Conservation (phyloP, 768 basidiomycete species). For the Trametes cingulata region DNA sequence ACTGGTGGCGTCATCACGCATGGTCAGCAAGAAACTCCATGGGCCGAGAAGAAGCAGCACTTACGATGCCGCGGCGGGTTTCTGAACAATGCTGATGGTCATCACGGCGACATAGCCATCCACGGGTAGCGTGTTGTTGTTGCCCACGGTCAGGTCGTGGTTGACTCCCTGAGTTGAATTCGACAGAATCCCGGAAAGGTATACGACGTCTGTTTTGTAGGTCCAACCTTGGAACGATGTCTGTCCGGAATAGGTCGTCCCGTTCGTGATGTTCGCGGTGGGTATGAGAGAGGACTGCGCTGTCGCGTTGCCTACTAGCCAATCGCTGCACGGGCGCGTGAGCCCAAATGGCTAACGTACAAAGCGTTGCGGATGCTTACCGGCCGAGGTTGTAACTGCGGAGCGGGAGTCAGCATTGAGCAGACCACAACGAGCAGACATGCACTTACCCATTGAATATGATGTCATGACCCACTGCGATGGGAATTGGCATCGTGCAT, state of each 20-base stretch:
- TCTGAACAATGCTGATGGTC: slow-evolving; percentile 61
- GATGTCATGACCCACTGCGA: slow-evolving; percentile 66
- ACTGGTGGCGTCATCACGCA: background rate
- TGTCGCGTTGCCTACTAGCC: slow-evolving; percentile 84
- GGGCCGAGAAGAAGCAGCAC: slow-evolving; percentile 3
- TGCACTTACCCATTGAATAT: slow-evolving; percentile 60
- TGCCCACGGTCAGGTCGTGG: slow-evolving; percentile 56
- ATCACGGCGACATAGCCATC: slow-evolving; percentile 86
- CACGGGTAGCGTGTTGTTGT: slow-evolving; percentile 55
- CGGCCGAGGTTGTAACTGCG: slow-evolving; percentile 75
- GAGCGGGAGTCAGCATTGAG: background rate
- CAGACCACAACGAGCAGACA: background rate
- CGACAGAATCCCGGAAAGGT: slow-evolving; percentile 67
- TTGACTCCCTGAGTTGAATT: slow-evolving; percentile 73
- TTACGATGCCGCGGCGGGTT: slow-evolving; percentile 32
- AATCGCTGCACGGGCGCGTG: slow-evolving; percentile 52
- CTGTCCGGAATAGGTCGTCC: slow-evolving; percentile 59
- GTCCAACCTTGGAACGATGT: slow-evolving; percentile 68
- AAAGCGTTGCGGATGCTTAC: slow-evolving; percentile 34
- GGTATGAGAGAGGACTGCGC: slow-evolving; percentile 42
- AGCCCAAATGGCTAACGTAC: background rate
- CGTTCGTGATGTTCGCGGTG: slow-evolving; percentile 52
- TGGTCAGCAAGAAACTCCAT: background rate
- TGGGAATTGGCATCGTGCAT: background rate
- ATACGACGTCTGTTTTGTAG: slow-evolving; percentile 68